phyloP scores from a whole-genome alignment of 2,329 filamentous ascomycete species.

The Colletotrichum plurivorum region DNA sequence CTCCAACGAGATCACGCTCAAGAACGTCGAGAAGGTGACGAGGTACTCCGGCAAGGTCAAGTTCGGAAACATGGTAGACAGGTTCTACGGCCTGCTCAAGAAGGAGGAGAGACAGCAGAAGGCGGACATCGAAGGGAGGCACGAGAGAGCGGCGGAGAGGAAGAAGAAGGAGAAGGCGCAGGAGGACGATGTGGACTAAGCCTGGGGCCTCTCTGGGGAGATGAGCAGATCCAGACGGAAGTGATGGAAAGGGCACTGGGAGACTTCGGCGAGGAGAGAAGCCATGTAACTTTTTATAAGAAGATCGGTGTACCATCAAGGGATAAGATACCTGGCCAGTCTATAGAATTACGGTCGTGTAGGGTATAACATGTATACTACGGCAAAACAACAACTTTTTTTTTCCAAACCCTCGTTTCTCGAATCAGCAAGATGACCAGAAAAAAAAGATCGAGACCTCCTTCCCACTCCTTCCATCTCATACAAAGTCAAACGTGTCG shows the following conservation, averaged over 20 bases:
- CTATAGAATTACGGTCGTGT: slow-evolving; percentile 38
- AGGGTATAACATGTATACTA: slow-evolving; percentile 42
- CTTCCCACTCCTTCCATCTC: slow-evolving; percentile 47
- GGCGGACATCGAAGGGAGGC: not conserved
- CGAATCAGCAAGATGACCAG: not conserved
- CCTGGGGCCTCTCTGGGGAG: no score
- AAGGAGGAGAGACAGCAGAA: slow-evolving; percentile 15
- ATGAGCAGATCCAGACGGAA: no score
- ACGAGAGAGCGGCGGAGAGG: not conserved
- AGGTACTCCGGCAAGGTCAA: slow-evolving; percentile 73
- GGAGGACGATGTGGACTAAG: not conserved
- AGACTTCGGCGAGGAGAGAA: no score
- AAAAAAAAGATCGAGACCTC: slow-evolving; percentile 1
- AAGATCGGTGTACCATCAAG: slow-evolving; percentile 30
- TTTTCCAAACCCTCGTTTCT: slow-evolving; percentile 29
- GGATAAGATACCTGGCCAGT: slow-evolving; percentile 36
- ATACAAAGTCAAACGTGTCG: slow-evolving; percentile 97
- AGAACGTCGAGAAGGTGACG: slow-evolving; percentile 89
- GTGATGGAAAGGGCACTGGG: no score
- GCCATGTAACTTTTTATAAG: slow-evolving; percentile 22
- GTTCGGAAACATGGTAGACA: slow-evolving; percentile 49
- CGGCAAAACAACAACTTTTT: slow-evolving; percentile 23
- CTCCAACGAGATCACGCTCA: slow-evolving; percentile 79
- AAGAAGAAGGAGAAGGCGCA: not conserved
- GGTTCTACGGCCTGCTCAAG: no score